Evolutionary conservation across 306 rosid species (phyloP), one percentile per base, ranked within the genome.

Genomic region (Trifolium dubium): DNA sequence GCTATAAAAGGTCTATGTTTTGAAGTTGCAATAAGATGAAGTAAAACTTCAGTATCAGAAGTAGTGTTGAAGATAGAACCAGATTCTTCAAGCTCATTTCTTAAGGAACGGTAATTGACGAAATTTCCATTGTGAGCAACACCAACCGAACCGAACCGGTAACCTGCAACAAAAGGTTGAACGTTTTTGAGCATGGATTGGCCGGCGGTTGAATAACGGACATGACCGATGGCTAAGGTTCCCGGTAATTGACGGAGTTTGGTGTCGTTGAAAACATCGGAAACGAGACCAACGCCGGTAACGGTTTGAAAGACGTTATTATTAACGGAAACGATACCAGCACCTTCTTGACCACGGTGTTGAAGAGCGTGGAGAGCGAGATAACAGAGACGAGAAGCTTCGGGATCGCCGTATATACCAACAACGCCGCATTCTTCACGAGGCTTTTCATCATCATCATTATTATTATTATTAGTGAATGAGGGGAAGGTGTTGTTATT

Each of bases 341-440:
- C 96, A 2, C 99, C 97, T 79, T 94, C 99, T 35, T 94, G 99
- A 32, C 99, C 99, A 0, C 96, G 99, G 67, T 94, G 99, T 53
- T 94, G 99, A 8, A 92, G 96, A 3, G 99, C 89, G 47, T 90
- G 98, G 37, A 94, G 99, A 44, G 96, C 99, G 8, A 92, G 70
- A 49, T 83, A 94, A 53, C 88, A 87, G 23, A 92, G 88, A 0
- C 87, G 87, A 11, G 97, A 82, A 17, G 97, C 96, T 4, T 94
- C 96, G 0, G 91, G 81, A 76, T 94, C 97, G 54, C 97, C 96
- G 28, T 87, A 87, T 23, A 94, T 90, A 0, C 92, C 97, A 2
- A 94, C 96, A 0, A 92, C 93, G 3, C 99, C 99, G 71, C 97
- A 94, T 90, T 94, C 97, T 56, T 94, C 96, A 3, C 96, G 90